phyloP scores from a whole-genome alignment of 345 rosid species.

The Gossypium thurberi region DNA sequence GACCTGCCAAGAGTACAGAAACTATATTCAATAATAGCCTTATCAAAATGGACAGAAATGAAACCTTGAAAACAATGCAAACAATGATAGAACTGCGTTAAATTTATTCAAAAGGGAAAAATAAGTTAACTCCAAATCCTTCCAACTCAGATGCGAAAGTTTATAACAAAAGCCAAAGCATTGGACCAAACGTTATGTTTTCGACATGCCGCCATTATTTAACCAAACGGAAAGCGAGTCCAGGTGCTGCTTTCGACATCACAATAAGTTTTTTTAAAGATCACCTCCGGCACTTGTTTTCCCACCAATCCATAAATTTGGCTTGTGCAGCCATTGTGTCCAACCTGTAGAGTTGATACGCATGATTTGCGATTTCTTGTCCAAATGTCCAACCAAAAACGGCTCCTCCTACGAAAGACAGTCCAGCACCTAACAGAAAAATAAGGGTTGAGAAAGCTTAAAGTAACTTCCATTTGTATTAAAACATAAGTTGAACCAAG shows the following conservation, averaged over 20 bases:
- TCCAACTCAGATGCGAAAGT: background rate
- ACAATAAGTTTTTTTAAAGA: slow-evolving; percentile 16
- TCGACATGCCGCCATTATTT: background rate
- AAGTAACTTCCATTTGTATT: background rate
- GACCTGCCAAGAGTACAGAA: background rate
- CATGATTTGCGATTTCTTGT: slow-evolving; percentile 72
- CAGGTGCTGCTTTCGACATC: background rate
- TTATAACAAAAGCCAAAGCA: slow-evolving; percentile 2
- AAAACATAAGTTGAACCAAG: background rate
- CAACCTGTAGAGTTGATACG: slow-evolving; percentile 68
- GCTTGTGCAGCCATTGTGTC: slow-evolving; percentile 81
- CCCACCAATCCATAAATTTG: slow-evolving; percentile 52
- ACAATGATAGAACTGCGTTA: background rate
- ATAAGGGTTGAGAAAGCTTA: background rate
- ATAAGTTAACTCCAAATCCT: background rate
- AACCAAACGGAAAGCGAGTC: slow-evolving; percentile 1
- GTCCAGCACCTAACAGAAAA: slow-evolving; percentile 56
- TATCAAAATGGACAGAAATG: background rate
- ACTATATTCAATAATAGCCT: background rate
- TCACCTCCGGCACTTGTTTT: slow-evolving; percentile 40
- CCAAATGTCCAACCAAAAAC: slow-evolving; percentile 87
- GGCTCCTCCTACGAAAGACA: slow-evolving; percentile 76
- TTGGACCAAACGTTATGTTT: background rate
- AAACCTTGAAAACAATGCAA: background rate
- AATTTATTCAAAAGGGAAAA: background rate